Evolutionary conservation across 2,329 filamentous ascomycete species (phyloP).

Genomic region (Alternaria panax): DNA sequence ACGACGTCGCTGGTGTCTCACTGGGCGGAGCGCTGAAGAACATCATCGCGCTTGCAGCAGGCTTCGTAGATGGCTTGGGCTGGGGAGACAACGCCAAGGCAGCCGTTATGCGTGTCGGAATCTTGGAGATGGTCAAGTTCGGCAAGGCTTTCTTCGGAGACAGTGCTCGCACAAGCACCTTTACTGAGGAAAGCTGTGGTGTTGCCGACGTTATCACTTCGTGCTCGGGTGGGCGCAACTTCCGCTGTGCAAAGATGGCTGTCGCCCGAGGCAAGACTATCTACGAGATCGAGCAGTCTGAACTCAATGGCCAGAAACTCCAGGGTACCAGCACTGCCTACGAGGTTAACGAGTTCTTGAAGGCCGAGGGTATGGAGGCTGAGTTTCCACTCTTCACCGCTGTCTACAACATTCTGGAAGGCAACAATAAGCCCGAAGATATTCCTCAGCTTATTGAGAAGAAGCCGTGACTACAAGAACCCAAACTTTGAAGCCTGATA

Average conservation of each 20-base stretch:
- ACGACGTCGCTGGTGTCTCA: conserved; percentile 95
- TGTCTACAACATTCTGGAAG: conserved; percentile 81
- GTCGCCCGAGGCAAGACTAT: conserved; percentile 81
- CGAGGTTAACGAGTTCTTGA: conserved; percentile 90
- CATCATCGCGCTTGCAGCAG: conserved; percentile 90
- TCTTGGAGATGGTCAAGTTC: conserved; percentile 96
- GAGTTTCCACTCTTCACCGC: conserved; percentile 94
- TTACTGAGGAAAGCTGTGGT: conserved; percentile 95
- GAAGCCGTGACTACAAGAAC: conserved; percentile 26
- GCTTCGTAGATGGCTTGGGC: conserved; percentile 92
- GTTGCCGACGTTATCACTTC: conserved; percentile 96
- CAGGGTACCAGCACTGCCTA: conserved; percentile 92
- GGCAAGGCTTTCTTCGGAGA: conserved; percentile 91
- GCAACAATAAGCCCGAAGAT: conserved; percentile 77
- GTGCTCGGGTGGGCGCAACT: conserved; percentile 91
- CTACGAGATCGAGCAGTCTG: conserved; percentile 84
- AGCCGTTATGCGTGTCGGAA: conserved; percentile 95
- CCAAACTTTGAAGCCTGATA: background rate
- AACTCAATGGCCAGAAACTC: conserved; percentile 95
- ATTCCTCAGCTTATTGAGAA: conserved; percentile 71
- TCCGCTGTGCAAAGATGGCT: conserved; percentile 88
- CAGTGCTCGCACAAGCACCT: conserved; percentile 81
- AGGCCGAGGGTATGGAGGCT: conserved; percentile 75
- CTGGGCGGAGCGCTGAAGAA: conserved; percentile 96
- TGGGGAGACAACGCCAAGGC: conserved; percentile 99